Evolutionary conservation across 768 basidiomycete species (phyloP).

Genomic region (Lactarius hengduanensis): DNA sequence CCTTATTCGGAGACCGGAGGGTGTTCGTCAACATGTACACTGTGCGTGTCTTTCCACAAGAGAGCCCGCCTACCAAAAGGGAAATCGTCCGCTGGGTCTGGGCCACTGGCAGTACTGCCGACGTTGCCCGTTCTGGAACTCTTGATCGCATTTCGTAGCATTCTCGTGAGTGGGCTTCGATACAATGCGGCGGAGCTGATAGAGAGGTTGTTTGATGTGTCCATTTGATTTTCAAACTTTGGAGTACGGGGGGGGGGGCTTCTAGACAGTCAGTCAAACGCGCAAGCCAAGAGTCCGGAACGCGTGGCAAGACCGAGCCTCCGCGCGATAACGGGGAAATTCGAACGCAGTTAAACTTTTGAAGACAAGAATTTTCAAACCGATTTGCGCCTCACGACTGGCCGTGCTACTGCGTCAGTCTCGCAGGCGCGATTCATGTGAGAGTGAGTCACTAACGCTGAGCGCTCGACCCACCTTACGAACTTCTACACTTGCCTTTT

Average conservation of each 20-base stretch:
- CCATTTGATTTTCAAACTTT: not conserved
- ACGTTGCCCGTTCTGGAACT: not conserved
- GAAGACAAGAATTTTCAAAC: slow-evolving; percentile 1
- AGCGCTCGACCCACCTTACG: slow-evolving; percentile 14
- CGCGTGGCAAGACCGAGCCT: not conserved
- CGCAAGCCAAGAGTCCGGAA: not conserved
- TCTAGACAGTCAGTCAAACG: not conserved
- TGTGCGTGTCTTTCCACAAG: slow-evolving; percentile 1
- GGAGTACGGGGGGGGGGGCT: not conserved
- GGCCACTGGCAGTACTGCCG: not conserved
- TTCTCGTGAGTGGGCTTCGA: not conserved
- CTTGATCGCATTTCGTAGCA: not conserved
- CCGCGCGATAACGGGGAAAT: not conserved
- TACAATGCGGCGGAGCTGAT: not conserved
- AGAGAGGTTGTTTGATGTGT: slow-evolving; percentile 2
- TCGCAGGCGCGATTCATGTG: slow-evolving; percentile 6
- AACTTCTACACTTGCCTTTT: slow-evolving; percentile 23
- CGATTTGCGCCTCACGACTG: not conserved
- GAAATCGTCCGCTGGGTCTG: not conserved
- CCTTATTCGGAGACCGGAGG: not conserved
- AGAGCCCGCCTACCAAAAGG: not conserved
- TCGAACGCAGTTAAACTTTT: not conserved
- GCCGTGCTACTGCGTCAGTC: not conserved
- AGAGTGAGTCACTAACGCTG: slow-evolving; percentile 15
- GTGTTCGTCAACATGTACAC: not conserved